Evolutionary conservation across 2,329 filamentous ascomycete genomes (phyloP), one percentile per base, ranked within the genome.

Genomic region (Botrytis cinerea): DNA sequence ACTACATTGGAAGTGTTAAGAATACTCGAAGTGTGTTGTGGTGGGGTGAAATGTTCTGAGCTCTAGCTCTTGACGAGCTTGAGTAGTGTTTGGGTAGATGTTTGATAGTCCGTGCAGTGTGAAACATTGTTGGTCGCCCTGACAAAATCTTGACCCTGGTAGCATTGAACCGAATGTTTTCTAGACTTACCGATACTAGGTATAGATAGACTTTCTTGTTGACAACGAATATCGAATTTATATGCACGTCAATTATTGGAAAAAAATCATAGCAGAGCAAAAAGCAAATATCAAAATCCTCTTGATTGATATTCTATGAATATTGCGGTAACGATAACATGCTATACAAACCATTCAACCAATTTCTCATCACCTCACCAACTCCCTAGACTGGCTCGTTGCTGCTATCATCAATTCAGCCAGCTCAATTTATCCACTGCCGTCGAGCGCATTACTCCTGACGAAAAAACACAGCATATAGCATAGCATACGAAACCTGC

Each of bases 391-490:
- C 32, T 40, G 10, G 40, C 43, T 72, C 51, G 51, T 57, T 32
- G 45, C 63, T 61, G 32, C 70, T 67, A 72, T 45, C 28, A 48
- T 64, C 43, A 28, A 9, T 16, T 25, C 59, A 16, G 40, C 51
- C 40, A 32, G 0, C 14, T 43, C 69, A 46, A 22, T 63, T 51
- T 38, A 48, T 45, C 25, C 25, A 46, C 48, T 43, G n/a, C 51
- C 32, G 73, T 75, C 76, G 74, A 77, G 75, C 75, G 75, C 73
- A 74, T 71, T 62, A 57, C 63, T 70, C 69, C 59, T 57, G 69
- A 64, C 57, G 32, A 72, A 46, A 40, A 57, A 62, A 66, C 59
- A 71, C 48, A 46, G 28, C 48, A 72, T 40, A 40, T 1, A 61
- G 25, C 38, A 43, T 40, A 62, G 60, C 35, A 62, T 68, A 72